Evolutionary conservation across 2,329 filamentous ascomycete genomes (phyloP), one percentile per base, ranked within the genome.

Genomic region (Drechslera avenae): DNA sequence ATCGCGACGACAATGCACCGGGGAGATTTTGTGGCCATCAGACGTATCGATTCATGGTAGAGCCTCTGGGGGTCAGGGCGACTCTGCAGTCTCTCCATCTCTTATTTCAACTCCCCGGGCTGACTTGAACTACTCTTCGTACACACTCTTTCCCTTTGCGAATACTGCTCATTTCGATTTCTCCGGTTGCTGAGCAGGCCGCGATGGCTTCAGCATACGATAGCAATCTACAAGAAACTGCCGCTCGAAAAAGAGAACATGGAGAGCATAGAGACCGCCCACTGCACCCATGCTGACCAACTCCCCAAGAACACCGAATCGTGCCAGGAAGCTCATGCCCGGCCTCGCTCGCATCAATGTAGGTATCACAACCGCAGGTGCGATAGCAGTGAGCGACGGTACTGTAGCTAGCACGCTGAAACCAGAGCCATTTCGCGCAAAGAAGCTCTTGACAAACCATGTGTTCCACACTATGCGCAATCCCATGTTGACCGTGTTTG

Each of bases 401-500:
- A 70, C 9, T 2, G 53, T 56, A 4, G 59, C 56, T 10, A 41
- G 39, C 10, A 67, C 19, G n/a, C 44, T 57, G 32, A 68, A 67
- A 8, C 39, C 46, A 9, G 62, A 50, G 1, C 54, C 56, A 17
- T 58, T 63, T 6, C 50, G 35, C 12, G 36, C 44, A 42, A 74
- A 73, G 46, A 64, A 75, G 0, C 71, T 60, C 28, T 72, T 76
- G 49, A 97, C 89, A 68, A 96, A 99, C 36, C 71, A 67, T 14
- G 77, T 75, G 65, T 91, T 94, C 90, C 91, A 99, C 6, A 84
- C 54, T 50, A 96, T 95, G 54, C 94, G 84, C 63, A 93, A 84
- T 0, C 77, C 75, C 92, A 99, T 96, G 70, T 97, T 97, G 63
- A 96, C 84, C 37, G 84, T 86, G 71, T 97, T 99, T 43, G 92